Evolutionary conservation across 805 yeast species (phyloP).

Genomic region (Grigorovia humatica): DNA sequence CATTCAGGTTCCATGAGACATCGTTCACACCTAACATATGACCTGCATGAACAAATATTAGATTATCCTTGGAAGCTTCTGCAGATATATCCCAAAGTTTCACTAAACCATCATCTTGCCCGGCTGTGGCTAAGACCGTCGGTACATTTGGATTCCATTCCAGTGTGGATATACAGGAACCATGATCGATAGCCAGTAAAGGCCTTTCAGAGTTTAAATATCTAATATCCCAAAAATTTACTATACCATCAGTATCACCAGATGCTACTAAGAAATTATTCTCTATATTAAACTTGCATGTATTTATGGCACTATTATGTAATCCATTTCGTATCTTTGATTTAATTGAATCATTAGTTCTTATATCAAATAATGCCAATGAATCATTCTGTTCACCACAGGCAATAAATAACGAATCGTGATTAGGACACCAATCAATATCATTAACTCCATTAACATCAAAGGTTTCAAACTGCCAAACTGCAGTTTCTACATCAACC

Average conservation of each 20-base stretch:
- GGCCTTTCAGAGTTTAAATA: slow-evolving; percentile 22
- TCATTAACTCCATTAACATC: slow-evolving; percentile 55
- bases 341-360: slow-evolving; percentile 24
- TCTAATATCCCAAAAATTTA: slow-evolving; percentile 62
- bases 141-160: slow-evolving; percentile 60
- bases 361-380: slow-evolving; percentile 43
- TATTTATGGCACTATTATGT: slow-evolving; percentile 36
- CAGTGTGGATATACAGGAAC: slow-evolving; percentile 51
- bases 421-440: slow-evolving; percentile 55
- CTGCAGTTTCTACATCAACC: slow-evolving; percentile 20
- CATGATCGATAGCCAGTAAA: slow-evolving; percentile 20
- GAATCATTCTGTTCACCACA: slow-evolving; percentile 53
- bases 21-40: slow-evolving; percentile 84
- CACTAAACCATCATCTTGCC: slow-evolving; percentile 54
- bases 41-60: slow-evolving; percentile 68
- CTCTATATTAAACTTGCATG: slow-evolving; percentile 48
- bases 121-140: slow-evolving; percentile 51
- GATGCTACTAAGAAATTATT: slow-evolving; percentile 52
- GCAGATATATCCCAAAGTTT: slow-evolving; percentile 47
- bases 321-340: neutral
- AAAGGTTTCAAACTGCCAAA: slow-evolving; percentile 4
- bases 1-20: slow-evolving; percentile 69
- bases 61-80: slow-evolving; percentile 15
- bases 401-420: slow-evolving; percentile 48
- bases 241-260: slow-evolving; percentile 50